Evolutionary conservation across 306 rosid genomes (phyloP).

Genomic region (Castanopsis chinensis): DNA sequence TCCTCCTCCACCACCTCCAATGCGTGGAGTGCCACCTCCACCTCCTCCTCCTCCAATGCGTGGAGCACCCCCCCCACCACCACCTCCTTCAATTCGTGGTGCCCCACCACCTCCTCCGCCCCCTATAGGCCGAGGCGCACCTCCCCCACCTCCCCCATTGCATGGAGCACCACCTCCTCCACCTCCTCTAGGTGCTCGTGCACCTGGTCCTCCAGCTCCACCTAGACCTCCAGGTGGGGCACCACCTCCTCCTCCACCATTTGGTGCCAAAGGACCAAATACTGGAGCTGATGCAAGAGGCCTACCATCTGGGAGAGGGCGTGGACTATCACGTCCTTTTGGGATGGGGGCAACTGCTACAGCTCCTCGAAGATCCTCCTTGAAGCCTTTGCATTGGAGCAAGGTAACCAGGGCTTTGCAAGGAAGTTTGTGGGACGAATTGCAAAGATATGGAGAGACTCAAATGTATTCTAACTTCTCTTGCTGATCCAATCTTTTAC

Average conservation of each 20-base stretch:
- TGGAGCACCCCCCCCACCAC: conserved; percentile 38
- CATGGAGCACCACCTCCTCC: conserved; percentile 41
- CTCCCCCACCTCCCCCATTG: conserved; percentile 50
- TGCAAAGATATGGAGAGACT: conserved; percentile 80
- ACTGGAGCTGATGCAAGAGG: conserved; percentile 46
- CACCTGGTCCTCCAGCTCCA: conserved; percentile 51
- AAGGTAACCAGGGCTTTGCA: conserved; percentile 88
- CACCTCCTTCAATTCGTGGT: conserved; percentile 30
- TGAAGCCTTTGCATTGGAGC: conserved; percentile 96
- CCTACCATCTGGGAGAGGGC: conserved; percentile 64
- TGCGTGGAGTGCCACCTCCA: conserved; percentile 21
- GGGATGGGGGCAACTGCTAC: conserved; percentile 43
- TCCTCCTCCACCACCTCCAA: conserved; percentile 24
- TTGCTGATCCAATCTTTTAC: conserved; percentile 5
- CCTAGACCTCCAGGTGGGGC: conserved; percentile 61
- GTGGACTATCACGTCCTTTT: conserved; percentile 64
- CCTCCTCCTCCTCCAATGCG: conserved; percentile 32
- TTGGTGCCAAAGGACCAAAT: conserved; percentile 54
- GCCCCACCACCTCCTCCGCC: conserved; percentile 46
- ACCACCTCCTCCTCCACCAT: conserved; percentile 71
- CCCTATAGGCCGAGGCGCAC: conserved; percentile 38
- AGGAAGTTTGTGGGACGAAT: conserved; percentile 99
- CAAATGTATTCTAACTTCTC: conserved; percentile 57
- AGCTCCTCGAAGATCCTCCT: conserved; percentile 67
- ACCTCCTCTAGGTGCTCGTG: conserved; percentile 37